Percentiles rank a stretch among this genome's conserved stretches.
phyloP scores from a whole-genome alignment of 2,329 filamentous ascomycete species.

The Cladophialophora exuberans region DNA sequence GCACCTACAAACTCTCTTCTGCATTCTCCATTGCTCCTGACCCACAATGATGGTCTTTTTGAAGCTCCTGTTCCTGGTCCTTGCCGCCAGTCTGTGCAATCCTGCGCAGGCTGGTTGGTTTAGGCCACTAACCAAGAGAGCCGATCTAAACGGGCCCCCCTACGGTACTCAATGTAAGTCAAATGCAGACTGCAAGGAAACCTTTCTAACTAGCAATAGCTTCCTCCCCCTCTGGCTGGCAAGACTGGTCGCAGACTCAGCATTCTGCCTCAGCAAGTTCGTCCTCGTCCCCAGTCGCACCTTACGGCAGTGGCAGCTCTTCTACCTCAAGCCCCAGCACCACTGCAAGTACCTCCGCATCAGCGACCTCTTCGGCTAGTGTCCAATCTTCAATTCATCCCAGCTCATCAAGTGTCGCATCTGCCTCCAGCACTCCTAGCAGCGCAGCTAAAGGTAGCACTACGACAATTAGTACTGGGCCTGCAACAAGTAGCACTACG shows the following conservation, averaged over 20 bases:
- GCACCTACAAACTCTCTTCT: no score
- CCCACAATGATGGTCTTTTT: constrained; percentile 1
- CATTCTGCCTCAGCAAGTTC: background rate
- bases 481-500: background rate
- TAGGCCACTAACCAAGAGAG: background rate
- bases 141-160: background rate
- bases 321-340: no score
- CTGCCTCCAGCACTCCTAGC: background rate
- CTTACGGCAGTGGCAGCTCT: background rate
- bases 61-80: background rate
- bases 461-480: background rate
- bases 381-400: no score
- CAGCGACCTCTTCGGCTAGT: background rate
- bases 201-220: no score
- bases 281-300: background rate
- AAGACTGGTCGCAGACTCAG: no score
- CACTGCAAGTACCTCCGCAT: no score
- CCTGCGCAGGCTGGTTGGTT: background rate
- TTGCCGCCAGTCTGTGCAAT: background rate
- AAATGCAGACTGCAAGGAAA: no score
- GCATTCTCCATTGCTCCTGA: no score
- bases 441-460: no score
- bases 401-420: no score
- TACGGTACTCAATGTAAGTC: no score
- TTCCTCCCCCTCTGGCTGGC: no score